Evolutionary conservation across 140 eudicot species (phyloP), one percentile per base, ranked within the genome.

Genomic region (Cichorium intybus): DNA sequence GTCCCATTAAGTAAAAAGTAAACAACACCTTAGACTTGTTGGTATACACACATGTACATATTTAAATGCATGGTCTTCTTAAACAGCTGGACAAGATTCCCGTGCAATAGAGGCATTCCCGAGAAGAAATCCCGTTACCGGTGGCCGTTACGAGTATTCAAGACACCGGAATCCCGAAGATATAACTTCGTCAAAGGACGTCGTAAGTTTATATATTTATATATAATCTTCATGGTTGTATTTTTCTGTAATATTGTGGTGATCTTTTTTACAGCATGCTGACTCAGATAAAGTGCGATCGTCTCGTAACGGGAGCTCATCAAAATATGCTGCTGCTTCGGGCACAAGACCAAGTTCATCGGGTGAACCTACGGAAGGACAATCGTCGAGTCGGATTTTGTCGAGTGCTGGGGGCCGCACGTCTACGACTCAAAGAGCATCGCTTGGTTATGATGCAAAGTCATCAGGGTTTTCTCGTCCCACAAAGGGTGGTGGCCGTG

Each of bases 51-150:
- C 46, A 6, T 16, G 6, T 34, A 34, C 35, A 23, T 50, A 0
- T 20, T 24, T 34, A 24, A 37, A 65, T 7, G 9, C 3, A 12
- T 9, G 5, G 0, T 23, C 43, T 18, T 73, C 45, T 54, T 50
- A 29, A 69, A 62, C 76, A 83, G 88, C 70, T 24, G 97, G 89
- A 56, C 97, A 87, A 71, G 99, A 94, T 57, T 62, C 83, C 39
- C 84, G 97, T 59, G 95, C 90, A 8, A 84, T 86, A 26, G 97
- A 94, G 69, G 89, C 95, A 50, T 78, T 84, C 69, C 81, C 97
- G 49, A 85, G 97, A 70, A 82, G 88, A 79, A 73, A 78, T 71
- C 55, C 84, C 11, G 79, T 74, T 65, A 51, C 83, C 12, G 94
- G 85, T 48, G 79, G 84, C 62, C 90, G 88, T 57, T 68, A 60